Evolutionary conservation across 208 protist species (phyloP).

Genomic region (Leptomonas pyrrhocoris): DNA sequence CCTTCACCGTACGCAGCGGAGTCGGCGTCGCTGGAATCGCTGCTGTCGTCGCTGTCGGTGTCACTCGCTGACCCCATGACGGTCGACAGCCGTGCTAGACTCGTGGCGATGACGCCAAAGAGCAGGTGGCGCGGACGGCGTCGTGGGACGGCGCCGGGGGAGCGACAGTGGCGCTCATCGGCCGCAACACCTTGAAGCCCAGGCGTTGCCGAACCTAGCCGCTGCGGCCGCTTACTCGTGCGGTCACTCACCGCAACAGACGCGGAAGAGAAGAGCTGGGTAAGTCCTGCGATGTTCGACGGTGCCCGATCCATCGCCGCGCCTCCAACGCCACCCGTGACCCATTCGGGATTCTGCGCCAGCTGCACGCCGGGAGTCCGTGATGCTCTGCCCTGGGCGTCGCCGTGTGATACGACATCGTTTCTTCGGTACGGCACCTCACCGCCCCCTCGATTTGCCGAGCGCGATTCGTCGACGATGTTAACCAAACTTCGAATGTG

Average conservation of each 20-base stretch:
- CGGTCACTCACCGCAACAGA: background rate
- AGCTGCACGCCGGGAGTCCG: background rate
- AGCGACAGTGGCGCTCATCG: background rate
- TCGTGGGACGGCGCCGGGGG: background rate
- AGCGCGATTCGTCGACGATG: conserved; percentile 6
- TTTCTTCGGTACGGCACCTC: conserved; percentile 11
- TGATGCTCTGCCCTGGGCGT: background rate
- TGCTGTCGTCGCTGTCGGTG: conserved; percentile 18
- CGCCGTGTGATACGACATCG: background rate
- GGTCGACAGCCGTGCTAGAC: conserved; percentile 25
- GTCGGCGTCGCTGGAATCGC: background rate
- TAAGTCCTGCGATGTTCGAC: background rate
- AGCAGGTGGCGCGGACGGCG: conserved; percentile 7
- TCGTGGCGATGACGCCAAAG: conserved; percentile 19
- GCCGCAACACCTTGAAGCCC: background rate
- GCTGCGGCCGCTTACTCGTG: background rate
- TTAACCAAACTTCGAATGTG: conserved; percentile 7
- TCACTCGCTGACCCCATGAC: conserved; percentile 10
- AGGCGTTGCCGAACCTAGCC: background rate
- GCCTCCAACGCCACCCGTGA: background rate
- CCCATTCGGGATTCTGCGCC: background rate
- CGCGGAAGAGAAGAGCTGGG: background rate
- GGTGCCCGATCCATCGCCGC: background rate
- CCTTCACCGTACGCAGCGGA: background rate
- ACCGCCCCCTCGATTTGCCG: background rate